phyloP scores from a whole-genome alignment of 2,329 filamentous ascomycete genomes.

The Alternaria solani region DNA sequence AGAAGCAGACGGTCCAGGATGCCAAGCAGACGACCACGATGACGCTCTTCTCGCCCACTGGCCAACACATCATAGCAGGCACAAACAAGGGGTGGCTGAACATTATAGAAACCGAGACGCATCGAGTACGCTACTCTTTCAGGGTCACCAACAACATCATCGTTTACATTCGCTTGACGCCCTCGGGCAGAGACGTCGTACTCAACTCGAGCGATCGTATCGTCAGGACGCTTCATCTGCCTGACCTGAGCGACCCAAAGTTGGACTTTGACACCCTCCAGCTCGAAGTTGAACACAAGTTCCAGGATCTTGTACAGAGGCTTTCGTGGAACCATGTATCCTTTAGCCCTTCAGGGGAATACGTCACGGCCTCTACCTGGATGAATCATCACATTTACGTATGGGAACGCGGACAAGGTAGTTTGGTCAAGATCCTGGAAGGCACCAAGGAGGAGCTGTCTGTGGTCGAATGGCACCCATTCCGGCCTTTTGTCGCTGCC shows the following conservation, averaged over 20 bases:
- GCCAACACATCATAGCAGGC: slow-evolving; percentile 88
- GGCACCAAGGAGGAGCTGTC: slow-evolving; percentile 96
- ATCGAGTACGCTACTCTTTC: slow-evolving; percentile 86
- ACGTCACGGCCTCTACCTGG: slow-evolving; percentile 94
- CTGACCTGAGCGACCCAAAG: slow-evolving; percentile 70
- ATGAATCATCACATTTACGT: slow-evolving; percentile 99
- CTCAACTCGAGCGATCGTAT: slow-evolving; percentile 95
- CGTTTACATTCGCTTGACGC: slow-evolving; percentile 83
- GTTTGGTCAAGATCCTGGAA: slow-evolving; percentile 94
- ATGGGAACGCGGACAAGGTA: slow-evolving; percentile 94
- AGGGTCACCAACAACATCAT: slow-evolving; percentile 88
- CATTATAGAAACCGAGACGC: slow-evolving; percentile 84
- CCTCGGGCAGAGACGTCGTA: slow-evolving; percentile 84
- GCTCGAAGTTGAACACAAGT: slow-evolving; percentile 94
- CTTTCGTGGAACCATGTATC: slow-evolving; percentile 97
- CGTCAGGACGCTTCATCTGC: slow-evolving; percentile 89
- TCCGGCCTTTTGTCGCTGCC: slow-evolving; percentile 83
- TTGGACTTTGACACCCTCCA: slow-evolving; percentile 86
- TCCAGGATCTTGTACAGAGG: slow-evolving; percentile 95
- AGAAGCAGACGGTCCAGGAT: slow-evolving; percentile 90
- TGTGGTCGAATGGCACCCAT: slow-evolving; percentile 96
- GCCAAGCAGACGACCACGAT: slow-evolving; percentile 95
- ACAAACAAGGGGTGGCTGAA: slow-evolving; percentile 97
- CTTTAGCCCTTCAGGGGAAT: slow-evolving; percentile 92
- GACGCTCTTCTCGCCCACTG: slow-evolving; percentile 83